A percentile compares a stretch with the other conserved stretches of the same genome.
phyloP scores from a whole-genome alignment of 2,329 filamentous ascomycete species.

The Talaromyces sp. region DNA sequence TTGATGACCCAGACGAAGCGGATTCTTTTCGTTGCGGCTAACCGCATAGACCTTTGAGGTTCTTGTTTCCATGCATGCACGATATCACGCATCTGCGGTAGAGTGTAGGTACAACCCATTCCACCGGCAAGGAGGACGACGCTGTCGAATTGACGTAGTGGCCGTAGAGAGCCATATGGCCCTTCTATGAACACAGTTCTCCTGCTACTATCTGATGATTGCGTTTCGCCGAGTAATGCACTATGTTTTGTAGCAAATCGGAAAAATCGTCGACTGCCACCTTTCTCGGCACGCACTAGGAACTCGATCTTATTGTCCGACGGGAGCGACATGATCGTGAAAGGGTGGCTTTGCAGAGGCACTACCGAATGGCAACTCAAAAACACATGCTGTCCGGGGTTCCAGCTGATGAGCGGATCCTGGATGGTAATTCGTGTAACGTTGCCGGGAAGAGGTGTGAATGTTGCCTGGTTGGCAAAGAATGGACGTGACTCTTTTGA shows the following conservation, averaged over 20 bases:
- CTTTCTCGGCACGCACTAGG: slow-evolving; percentile 52
- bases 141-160: slow-evolving; percentile 58
- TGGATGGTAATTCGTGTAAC: slow-evolving; percentile 56
- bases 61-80: slow-evolving; percentile 45
- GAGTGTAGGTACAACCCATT: slow-evolving; percentile 57
- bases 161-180: slow-evolving; percentile 51
- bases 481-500: slow-evolving; percentile 21
- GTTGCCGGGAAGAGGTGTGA: slow-evolving; percentile 51
- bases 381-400: slow-evolving; percentile 61
- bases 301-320: slow-evolving; percentile 56
- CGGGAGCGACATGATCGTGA: slow-evolving; percentile 58
- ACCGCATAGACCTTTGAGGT: slow-evolving; percentile 22
- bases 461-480: slow-evolving; percentile 43
- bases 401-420: slow-evolving; percentile 56
- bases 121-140: slow-evolving; percentile 58
- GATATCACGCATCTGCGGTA: slow-evolving; percentile 56
- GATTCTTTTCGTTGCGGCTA: slow-evolving; percentile 47
- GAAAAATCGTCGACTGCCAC: slow-evolving; percentile 52
- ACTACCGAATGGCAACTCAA: slow-evolving; percentile 55
- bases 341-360: slow-evolving; percentile 61
- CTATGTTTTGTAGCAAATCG: slow-evolving; percentile 47
- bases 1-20: slow-evolving; percentile 60
- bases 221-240: slow-evolving; percentile 24
- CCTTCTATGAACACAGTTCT: slow-evolving; percentile 51
- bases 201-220: slow-evolving; percentile 16